Conservation (phyloP, 1,284 basidiomycete genomes). For the Chondrostereum purpureum region DNA sequence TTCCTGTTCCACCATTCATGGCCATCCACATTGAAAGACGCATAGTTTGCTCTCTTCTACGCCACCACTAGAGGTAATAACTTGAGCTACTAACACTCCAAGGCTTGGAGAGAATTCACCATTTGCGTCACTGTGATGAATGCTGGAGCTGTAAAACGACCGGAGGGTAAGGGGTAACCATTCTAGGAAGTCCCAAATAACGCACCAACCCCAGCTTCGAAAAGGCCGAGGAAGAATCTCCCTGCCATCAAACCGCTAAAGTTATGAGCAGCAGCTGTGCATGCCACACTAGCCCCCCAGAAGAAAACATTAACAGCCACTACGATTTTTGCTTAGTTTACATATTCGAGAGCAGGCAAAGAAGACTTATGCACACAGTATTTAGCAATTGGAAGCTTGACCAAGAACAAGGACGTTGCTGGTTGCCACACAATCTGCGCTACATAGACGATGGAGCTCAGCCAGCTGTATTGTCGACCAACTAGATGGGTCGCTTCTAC, state of each 20-base stretch:
- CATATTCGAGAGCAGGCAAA: neutral
- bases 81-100: no score
- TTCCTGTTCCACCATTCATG: conserved; percentile 32
- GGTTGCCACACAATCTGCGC: conserved; percentile 41
- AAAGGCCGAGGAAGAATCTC: conserved; percentile 37
- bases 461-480: conserved; percentile 40
- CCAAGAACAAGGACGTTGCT: conserved; percentile 35
- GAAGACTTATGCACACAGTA: conserved; percentile 16
- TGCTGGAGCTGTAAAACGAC: conserved; percentile 24
- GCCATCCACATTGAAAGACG: conserved; percentile 36
- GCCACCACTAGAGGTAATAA: conserved; percentile 36
- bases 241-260: conserved; percentile 33
- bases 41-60: conserved; percentile 37
- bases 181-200: conserved; percentile 1
- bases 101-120: conserved; percentile 18
- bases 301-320: conserved; percentile 35
- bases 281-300: conserved; percentile 33
- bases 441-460: conserved; percentile 38
- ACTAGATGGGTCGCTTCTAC: conserved; percentile 24
- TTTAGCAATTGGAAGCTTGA: conserved; percentile 36
- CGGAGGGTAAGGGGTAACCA: neutral
- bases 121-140: conserved; percentile 40
- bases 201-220: conserved; percentile 37
- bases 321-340: conserved; percentile 7
- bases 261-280: conserved; percentile 29